Base-by-base conservation (phyloP, 148 eudicot genomes). In the Cornus controversa region DNA sequence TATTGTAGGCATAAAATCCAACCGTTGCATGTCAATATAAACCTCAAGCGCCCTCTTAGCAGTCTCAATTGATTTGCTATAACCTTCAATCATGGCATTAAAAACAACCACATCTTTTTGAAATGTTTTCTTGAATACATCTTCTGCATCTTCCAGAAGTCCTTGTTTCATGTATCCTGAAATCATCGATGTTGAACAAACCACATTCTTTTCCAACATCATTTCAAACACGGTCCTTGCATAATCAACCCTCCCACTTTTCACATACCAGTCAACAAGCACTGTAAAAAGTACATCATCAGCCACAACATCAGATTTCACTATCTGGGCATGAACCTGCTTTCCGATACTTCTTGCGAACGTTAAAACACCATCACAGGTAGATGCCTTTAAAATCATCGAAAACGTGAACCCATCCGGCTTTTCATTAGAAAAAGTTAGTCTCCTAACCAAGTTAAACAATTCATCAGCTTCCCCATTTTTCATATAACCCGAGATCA, bases 61-160 rank as follows among this genome's bases (percentile, higher is more conserved):
- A 8, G 90, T 90, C 29, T 87, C 89, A 47, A 86, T 63, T 54
- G 91, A 88, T 66, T 89, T 96, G 81, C 98, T 96, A 74, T 90
- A 93, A 63, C 99, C 99, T 84, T 93, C 98, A 27, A 96, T 93
- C 99, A 93, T 91, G n/a, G 97, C 99, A 84, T 96, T 96, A 77
- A 89, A 93, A 69, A 88, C 91, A 74, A 96, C 94, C 27, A 88
- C 92, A 82, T 96, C 99, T 82, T 93, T 96, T 66, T 82, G 86
- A 72, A 1, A 13, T 8, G 87, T 87, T 67, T 82, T 89, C 50
- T 54, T 64, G 60, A 93, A 93, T 64, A 96, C 72, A 20, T 79
- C 81, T 80, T 93, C 97, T 0, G 99, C 99, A 42, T 93, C 92
- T 65, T 81, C 84, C 13, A 90, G 68, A 34, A 71, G 65, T 31